Evolutionary conservation across 225 moss, liverwort and hornwort genomes (phyloP), one percentile per base, ranked within the genome.

Genomic region (Marchantia paleacea): DNA sequence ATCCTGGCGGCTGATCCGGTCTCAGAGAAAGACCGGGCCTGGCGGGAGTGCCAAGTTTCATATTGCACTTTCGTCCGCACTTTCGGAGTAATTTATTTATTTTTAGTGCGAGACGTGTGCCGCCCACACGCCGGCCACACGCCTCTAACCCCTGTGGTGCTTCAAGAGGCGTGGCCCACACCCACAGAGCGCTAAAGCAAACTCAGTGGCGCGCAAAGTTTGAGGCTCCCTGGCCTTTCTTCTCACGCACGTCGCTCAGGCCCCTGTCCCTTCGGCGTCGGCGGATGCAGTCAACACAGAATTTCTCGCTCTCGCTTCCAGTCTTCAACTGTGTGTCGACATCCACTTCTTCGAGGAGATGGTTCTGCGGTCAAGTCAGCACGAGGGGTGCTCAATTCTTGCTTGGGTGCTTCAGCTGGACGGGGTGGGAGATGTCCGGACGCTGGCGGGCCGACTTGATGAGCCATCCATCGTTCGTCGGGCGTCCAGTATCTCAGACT

Each of bases 51-150:
- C 66, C 66, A 67, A 67, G n/a, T 67, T 67, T 67, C 25, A 12
- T 1, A 12, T 24, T 24, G 66, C 28, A 11, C 66, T 67, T 67
- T 67, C 66, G 12, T 12, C 1, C 25, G 19, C 25, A 2, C 10
- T 29, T 67, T 67, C 66, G 25, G 19, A 67, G 11, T 10, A 7
- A 2, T 39, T 39, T 39, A 5, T 39, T 39, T 39, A 39, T 39
- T 39, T 29, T 67, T 10, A 71, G 11, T 20, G 71, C 0, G 16
- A 50, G 10, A 53, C 73, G 73, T 73, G 73, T 73, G 73, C 73
- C 73, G 73, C 73, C 50, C 73, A 73, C 73, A 52, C 73, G 50
- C 73, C 73, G 1, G 18, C 73, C 73, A 73, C 73, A 73, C 73
- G 73, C 73, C 73, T 73, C 47, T 53, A 73, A 6, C 39, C 22